A percentile compares a stretch with the other conserved stretches of the same genome.
phyloP scores from a whole-genome alignment of 805 yeast species.

The Wickerhamomyces chambardii region DNA sequence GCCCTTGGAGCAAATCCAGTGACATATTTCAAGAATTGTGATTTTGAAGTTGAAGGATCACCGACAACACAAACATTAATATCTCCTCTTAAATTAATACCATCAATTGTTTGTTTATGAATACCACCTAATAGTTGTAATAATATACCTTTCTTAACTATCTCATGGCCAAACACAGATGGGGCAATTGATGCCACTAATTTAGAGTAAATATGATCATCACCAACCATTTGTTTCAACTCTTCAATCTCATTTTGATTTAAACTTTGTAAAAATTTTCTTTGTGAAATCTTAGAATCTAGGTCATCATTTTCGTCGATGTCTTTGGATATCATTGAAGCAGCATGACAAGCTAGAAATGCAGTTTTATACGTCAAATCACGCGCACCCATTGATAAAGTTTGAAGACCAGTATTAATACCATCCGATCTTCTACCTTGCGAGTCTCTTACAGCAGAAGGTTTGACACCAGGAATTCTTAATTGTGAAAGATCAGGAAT shows the following conservation, averaged over 20 bases:
- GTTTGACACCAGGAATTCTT: conserved; percentile 92
- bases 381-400: conserved; percentile 71
- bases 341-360: conserved; percentile 85
- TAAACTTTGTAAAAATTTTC: conserved; percentile 65
- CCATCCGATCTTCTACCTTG: conserved; percentile 47
- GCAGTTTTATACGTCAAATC: conserved; percentile 90
- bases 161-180: conserved; percentile 93
- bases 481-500: conserved; percentile 91
- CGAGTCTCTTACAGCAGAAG: conserved; percentile 68
- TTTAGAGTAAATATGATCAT: conserved; percentile 75
- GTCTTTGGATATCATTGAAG: conserved; percentile 39
- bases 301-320: conserved; percentile 29
- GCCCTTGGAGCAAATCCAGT: conserved; percentile 89
- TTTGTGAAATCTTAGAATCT: conserved; percentile 67
- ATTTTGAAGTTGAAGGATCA: conserved; percentile 95
- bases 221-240: conserved; percentile 83
- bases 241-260: conserved; percentile 79
- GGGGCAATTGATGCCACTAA: conserved; percentile 89
- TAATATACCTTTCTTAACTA: conserved; percentile 84
- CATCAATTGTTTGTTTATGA: conserved; percentile 88
- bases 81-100: conserved; percentile 92
- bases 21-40: conserved; percentile 91
- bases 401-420: conserved; percentile 69
- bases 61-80: conserved; percentile 95
- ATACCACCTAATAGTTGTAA: conserved; percentile 92